Percentiles rank a stretch among this genome's conserved stretches.
Conservation (phyloP, 169 alveolate species). For the Plasmodium cynomolgi region DNA sequence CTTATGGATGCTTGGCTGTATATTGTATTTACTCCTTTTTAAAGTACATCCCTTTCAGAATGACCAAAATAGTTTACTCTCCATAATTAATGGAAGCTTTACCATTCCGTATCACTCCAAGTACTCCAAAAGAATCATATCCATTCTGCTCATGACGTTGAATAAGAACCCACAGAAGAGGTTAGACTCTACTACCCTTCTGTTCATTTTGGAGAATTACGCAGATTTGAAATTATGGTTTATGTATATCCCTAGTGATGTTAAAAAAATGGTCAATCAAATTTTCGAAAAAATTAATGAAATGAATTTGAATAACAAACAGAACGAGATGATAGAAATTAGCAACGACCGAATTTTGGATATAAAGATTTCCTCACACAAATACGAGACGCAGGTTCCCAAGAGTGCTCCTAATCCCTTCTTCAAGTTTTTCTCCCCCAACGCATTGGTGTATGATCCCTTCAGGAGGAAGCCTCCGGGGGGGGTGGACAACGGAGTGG, state of each 20-base stretch:
- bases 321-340: conserved; percentile 49
- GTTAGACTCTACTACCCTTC: conserved; percentile 59
- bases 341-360: conserved; percentile 26
- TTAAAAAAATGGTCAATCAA: conserved; percentile 39
- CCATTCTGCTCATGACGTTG: conserved; percentile 50
- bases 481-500: no score
- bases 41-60: conserved; percentile 80
- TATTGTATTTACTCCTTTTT: conserved; percentile 83
- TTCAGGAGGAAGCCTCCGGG: background rate
- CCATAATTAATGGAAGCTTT: conserved; percentile 77
- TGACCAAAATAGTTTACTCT: conserved; percentile 69
- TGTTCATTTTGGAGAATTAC: conserved; percentile 67
- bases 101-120: conserved; percentile 25
- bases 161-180: conserved; percentile 53
- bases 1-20: conserved; percentile 93
- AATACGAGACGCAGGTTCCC: background rate
- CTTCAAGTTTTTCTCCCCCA: background rate
- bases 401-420: background rate
- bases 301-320: conserved; percentile 38
- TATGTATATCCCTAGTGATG: conserved; percentile 22
- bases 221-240: conserved; percentile 68
- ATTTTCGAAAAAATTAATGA: conserved; percentile 67
- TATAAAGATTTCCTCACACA: conserved; percentile 7
- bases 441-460: background rate
- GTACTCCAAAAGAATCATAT: conserved; percentile 52